phyloP scores from a whole-genome alignment of 192 early-diverging fungal species.

The Thoreauomyces humboldtii region DNA sequence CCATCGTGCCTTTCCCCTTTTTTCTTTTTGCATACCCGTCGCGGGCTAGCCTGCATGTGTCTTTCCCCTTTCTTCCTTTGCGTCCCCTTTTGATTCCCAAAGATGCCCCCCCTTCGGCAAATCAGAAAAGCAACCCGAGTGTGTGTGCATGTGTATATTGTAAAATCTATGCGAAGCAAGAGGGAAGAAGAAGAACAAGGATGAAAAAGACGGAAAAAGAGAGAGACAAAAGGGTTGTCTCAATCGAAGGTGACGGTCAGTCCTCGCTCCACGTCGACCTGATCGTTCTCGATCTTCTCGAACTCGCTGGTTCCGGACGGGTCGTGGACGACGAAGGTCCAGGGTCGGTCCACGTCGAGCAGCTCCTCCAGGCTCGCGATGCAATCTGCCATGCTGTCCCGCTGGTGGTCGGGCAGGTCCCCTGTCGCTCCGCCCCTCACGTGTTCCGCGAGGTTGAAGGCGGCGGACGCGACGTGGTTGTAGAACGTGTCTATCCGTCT shows the following conservation, averaged over 20 bases:
- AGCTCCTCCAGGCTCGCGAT: background rate
- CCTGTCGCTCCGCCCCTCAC: background rate
- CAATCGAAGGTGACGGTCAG: conserved; percentile 7
- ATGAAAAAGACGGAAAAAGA: too few species aligned
- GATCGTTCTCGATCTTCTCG: background rate
- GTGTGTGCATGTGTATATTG: too few species aligned
- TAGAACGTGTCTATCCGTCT: conserved; percentile 9
- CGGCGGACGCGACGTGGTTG: conserved; percentile 7
- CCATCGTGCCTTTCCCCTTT: too few species aligned
- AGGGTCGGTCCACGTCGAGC: conserved; percentile 1
- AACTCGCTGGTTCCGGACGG: conserved; percentile 5
- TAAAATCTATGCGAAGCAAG: too few species aligned
- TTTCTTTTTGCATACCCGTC: too few species aligned
- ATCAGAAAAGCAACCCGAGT: too few species aligned
- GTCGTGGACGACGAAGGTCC: conserved; percentile 7
- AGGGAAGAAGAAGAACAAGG: too few species aligned
- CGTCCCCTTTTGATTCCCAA: too few species aligned
- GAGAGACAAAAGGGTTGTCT: too few species aligned
- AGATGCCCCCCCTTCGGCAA: too few species aligned
- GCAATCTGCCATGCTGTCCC: background rate
- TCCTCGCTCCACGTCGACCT: conserved; percentile 10
- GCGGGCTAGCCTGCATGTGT: too few species aligned
- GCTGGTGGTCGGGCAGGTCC: background rate
- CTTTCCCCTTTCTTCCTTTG: too few species aligned
- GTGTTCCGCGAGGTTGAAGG: background rate